Base-by-base conservation (phyloP, 2,329 filamentous ascomycete genomes). In the Beauveria rudraprayagi region DNA sequence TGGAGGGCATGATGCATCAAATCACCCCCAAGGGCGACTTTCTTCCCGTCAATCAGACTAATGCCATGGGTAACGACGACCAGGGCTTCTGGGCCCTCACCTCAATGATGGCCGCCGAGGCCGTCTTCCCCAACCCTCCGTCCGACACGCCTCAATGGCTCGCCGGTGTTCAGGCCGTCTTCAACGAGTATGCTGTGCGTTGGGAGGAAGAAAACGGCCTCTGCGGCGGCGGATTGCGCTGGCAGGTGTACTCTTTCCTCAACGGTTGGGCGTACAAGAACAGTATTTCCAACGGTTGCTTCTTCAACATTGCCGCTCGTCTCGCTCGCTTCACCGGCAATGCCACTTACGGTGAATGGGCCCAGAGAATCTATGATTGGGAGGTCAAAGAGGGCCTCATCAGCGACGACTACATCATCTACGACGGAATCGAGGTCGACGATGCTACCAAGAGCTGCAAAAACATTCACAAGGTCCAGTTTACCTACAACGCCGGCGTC, bases 211-310 rank as follows among this genome's bases (percentile, higher is more conserved):
- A 74, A 0, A 65, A 70, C 11, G 58, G 51, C 5, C 50, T 60
- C 59, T 96, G 91, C 72, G 78, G 76, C 52, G 91, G 91, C 55
- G 91, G 91, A 10, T 74, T 96, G 65, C 84, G 88, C 65, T 96
- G 92, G 92, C 91, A 96, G 75, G 89, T 95, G 63, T 92, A 88
- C 75, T 80, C 83, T 14, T 90, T 87, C 75, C 92, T 92, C 75
- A 83, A 80, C 61, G 90, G 90, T 55, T 87, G 77, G 74, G 78
- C 83, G 72, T 87, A 87, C 76, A 87, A 88, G 69, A 88, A 88
- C 73, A 80, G 82, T 24, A 86, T 88, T 65, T 83, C 84, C 52
- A 88, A 88, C 74, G 85, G 85, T 7, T 86, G 84, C 72, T 87
- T 88, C 73, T 88, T 88, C 75, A 87, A 88, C 70, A 70, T 88